Evolutionary conservation across 495 filamentous ascomycete genomes (phyloP), one percentile per base, ranked within the genome.

Genomic region (Apodospora peruviana): DNA sequence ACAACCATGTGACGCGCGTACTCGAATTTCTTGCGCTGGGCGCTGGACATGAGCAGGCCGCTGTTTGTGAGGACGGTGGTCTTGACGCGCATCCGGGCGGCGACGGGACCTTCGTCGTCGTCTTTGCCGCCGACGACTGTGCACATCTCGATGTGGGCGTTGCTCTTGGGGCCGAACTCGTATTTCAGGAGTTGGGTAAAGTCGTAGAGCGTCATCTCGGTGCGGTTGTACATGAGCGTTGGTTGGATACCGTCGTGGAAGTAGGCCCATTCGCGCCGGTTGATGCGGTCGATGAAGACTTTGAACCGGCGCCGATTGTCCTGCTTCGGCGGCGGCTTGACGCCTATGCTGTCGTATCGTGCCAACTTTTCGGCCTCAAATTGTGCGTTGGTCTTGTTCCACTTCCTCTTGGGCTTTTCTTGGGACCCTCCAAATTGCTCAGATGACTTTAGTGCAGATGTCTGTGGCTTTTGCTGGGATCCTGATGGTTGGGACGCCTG

Each of bases 221-320:
- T 51, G 36, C 55, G 45, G 24, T 62, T 60, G 52, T 55, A 64
- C n/a, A 38, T 34, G 17, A 62, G 19, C 32, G 39, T 44, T 1
- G 42, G 48, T 14, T 55, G 47, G 25, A 62, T 47, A 11, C 47
- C 16, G 10, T 50, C 50, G 19, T 41, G 25, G 5, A 59, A 21
- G 12, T 45, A 38, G 4, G 34, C 27, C 56, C 56, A 59, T 23
- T 59, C 52, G 11, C 49, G 56, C 1, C 46, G 37, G 45, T 52
- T 56, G 19, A 59, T 56, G 17, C 52, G 52, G 11, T 53, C 40
- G 36, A 59, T 47, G 16, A 59, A 53, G n/a, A 32, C 11, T 18
- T 45, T 42, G 43, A 59, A 59, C 14, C 56, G 56, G 1, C 11
- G 23, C n/a, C 32, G 14, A 16, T 56, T 59, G 16, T 51, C 40